Percentiles rank a stretch among this genome's conserved stretches.
phyloP scores from a whole-genome alignment of 345 rosid genomes.

The Citrus australasica region DNA sequence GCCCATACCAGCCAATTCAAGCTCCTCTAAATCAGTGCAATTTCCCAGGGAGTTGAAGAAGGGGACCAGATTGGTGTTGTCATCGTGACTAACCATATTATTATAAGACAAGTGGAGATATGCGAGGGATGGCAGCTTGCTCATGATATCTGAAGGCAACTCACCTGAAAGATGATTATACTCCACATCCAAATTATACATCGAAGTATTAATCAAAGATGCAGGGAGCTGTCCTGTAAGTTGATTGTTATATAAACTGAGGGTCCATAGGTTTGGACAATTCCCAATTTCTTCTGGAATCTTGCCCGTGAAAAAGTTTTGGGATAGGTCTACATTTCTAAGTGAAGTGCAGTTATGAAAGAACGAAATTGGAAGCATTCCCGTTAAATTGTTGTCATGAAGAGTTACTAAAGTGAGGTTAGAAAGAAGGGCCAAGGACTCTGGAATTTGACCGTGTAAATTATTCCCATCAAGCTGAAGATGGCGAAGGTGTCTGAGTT shows the following conservation, averaged over 20 bases:
- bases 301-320: constrained; percentile 34
- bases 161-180: constrained; percentile 37
- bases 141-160: constrained; percentile 38
- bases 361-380: constrained; percentile 36
- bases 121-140: constrained; percentile 16
- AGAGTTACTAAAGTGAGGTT: constrained; percentile 23
- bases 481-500: constrained; percentile 24
- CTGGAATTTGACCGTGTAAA: constrained; percentile 38
- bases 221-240: constrained; percentile 38
- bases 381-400: constrained; percentile 25
- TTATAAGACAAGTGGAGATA: constrained; percentile 46
- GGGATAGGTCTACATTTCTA: constrained; percentile 37
- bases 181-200: constrained; percentile 33
- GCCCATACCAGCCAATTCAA: constrained; percentile 51
- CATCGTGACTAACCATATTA: constrained; percentile 36
- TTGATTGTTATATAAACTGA: constrained; percentile 39
- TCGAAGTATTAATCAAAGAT: constrained; percentile 37
- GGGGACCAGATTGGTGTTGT: constrained; percentile 42
- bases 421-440: constrained; percentile 27
- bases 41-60: constrained; percentile 43
- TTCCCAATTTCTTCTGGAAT: constrained; percentile 51
- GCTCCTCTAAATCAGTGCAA: constrained; percentile 35
- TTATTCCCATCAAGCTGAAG: constrained; percentile 28
- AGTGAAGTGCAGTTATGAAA: constrained; percentile 45
- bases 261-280: constrained; percentile 27